Base-by-base conservation (phyloP, 768 basidiomycete genomes). In the Solioccasus polychromus region DNA sequence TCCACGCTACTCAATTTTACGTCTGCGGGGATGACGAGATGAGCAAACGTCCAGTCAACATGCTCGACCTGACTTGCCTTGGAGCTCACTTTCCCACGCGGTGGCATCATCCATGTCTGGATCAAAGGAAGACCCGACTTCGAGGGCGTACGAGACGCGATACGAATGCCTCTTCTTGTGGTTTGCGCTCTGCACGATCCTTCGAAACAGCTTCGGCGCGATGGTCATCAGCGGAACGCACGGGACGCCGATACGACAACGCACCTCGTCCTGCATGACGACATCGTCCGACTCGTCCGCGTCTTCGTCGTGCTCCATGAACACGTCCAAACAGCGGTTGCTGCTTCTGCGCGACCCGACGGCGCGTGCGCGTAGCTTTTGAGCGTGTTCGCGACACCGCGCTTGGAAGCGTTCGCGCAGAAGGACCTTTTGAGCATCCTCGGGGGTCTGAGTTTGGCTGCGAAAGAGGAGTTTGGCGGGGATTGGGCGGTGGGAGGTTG, bases 121-220 rank as follows among this genome's bases (percentile, higher is more conserved):
- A 58, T 88, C 86, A 47, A 86, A 78, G 1, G 86, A 88, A 14
- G 84, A 85, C 5, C 86, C 86, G 3, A 88, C 85, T 46, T 87
- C 84, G 15, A 68, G 59, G 22, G 77, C 73, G 48, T 83, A 88
- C 2, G 84, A 87, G 3, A 85, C 59, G 8, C 77, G 74, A 53
- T 82, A 86, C 2, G 71, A 62, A 56, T 86, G 77, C 3, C 60
- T 68, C 15, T 67, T 60, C 54, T 75, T 80, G 10, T 73, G 68
- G 25, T 71, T 73, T 11, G 77, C 66, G 56, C 76, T 79, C 7
- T 71, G 68, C 63, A 88, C 71, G 23, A 88, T 83, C 39, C 86
- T 74, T 31, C 74, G 70, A 56, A 85, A 87, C 15, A 88, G 70
- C 86, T 88, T 46, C 2, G 42, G 9, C 25, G 25, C n/a, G 11